Evolutionary conservation across 2,329 filamentous ascomycete genomes (phyloP).

Genomic region (Hypocreales sp.): DNA sequence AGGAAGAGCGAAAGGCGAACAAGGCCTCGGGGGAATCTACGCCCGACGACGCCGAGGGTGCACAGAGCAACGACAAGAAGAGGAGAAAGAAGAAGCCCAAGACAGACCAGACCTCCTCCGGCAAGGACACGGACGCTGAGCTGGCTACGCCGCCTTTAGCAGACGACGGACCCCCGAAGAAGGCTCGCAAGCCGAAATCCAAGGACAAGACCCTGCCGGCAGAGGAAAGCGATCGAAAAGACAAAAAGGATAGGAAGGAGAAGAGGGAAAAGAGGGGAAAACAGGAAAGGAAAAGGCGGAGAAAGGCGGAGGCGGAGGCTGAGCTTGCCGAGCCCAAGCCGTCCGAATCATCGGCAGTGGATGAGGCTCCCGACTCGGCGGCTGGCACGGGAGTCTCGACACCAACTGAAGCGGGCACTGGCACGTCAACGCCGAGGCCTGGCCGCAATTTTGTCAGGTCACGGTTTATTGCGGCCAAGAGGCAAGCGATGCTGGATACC

Average conservation of each 20-base stretch:
- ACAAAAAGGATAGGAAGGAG: conserved; percentile 17
- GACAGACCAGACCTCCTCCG: too few species aligned
- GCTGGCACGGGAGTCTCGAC: conserved; percentile 20
- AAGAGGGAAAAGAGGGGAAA: conserved; percentile 27
- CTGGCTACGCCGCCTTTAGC: too few species aligned
- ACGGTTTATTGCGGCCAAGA: conserved; percentile 79
- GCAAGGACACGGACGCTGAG: too few species aligned
- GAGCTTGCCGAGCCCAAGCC: conserved; percentile 7
- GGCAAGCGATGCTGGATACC: conserved; percentile 64
- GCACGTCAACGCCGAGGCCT: conserved; percentile 28
- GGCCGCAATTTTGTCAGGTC: conserved; percentile 62
- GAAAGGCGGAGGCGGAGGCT: conserved; percentile 25
- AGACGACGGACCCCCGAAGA: too few species aligned
- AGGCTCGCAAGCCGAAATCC: too few species aligned
- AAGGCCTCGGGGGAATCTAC: conserved; percentile 3
- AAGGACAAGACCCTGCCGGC: too few species aligned
- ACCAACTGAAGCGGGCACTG: conserved; percentile 24
- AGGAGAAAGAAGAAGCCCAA: conserved; percentile 4
- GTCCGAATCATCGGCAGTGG: conserved; percentile 1
- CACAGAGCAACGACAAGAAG: conserved; percentile 6
- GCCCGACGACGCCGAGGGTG: conserved; percentile 6
- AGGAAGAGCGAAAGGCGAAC: conserved; percentile 20
- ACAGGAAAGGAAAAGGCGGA: conserved; percentile 34
- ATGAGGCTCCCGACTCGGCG: conserved; percentile 9
- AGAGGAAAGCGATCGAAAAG: conserved; percentile 6